Evolutionary conservation across 1,284 basidiomycete species (phyloP).

Genomic region (Malassezia equina): DNA sequence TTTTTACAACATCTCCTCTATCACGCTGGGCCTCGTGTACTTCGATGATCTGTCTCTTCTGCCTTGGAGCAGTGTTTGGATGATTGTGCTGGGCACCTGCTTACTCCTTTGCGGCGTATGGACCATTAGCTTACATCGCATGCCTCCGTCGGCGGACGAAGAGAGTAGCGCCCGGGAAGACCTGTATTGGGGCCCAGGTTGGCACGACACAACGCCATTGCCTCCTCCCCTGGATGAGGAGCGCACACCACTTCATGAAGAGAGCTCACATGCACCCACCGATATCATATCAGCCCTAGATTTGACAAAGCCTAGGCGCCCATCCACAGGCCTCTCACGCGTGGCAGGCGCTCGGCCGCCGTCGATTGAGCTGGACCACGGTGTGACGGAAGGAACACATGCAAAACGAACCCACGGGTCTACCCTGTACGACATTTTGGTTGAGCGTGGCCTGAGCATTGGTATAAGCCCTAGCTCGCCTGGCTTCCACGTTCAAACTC

Average conservation of each 20-base stretch:
- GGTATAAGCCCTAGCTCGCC: conserved; percentile 43
- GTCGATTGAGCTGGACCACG: conserved; percentile 28
- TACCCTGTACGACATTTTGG: conserved; percentile 19
- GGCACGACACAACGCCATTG: conserved; percentile 5
- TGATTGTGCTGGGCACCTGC: conserved; percentile 69
- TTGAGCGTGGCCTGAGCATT: conserved; percentile 40
- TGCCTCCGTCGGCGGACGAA: conserved; percentile 13
- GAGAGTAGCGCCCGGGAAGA: conserved; percentile 5
- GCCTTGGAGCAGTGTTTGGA: conserved; percentile 58
- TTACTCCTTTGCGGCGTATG: conserved; percentile 79
- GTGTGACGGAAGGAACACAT: conserved; percentile 15
- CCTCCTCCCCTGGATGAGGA: neutral
- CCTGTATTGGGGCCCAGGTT: conserved; percentile 10
- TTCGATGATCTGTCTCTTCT: conserved; percentile 77
- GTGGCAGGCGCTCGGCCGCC: conserved; percentile 11
- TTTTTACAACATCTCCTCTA: conserved; percentile 82
- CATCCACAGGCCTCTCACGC: conserved; percentile 1
- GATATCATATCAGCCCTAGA: neutral
- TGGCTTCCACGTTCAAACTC: conserved; percentile 32
- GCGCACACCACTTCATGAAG: neutral
- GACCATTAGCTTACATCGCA: conserved; percentile 57
- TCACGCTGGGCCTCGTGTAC: conserved; percentile 59
- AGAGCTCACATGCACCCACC: neutral
- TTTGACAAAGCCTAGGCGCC: neutral
- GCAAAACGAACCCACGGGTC: conserved; percentile 9